Evolutionary conservation across 2,329 filamentous ascomycete species (phyloP).

Genomic region (Penicillium capsulatum): DNA sequence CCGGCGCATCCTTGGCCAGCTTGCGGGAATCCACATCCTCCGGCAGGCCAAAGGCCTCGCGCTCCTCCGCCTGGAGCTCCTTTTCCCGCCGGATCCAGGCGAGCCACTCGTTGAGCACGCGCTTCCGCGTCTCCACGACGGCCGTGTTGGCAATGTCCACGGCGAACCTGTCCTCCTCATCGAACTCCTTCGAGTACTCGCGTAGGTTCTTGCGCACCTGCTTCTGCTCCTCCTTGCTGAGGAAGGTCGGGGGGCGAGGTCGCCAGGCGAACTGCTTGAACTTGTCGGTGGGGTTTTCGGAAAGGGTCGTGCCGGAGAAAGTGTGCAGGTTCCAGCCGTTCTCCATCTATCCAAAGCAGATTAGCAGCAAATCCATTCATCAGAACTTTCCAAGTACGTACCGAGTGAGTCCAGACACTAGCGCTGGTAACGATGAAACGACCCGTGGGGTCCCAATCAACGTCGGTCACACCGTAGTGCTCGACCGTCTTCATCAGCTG

Average conservation of each 20-base stretch:
- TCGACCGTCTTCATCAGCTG: slow-evolving; percentile 91
- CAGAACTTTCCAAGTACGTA: slow-evolving; percentile 56
- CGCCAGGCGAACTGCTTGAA: slow-evolving; percentile 98
- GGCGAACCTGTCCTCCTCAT: slow-evolving; percentile 90
- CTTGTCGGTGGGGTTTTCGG: slow-evolving; percentile 88
- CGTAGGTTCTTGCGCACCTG: slow-evolving; percentile 95
- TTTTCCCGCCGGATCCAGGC: slow-evolving; percentile 74
- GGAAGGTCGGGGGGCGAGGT: slow-evolving; percentile 82
- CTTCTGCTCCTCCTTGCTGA: slow-evolving; percentile 96
- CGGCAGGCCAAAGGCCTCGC: slow-evolving; percentile 62
- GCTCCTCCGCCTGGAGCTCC: slow-evolving; percentile 68
- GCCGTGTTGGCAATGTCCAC: slow-evolving; percentile 91
- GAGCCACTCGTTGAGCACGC: slow-evolving; percentile 81
- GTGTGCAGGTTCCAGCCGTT: slow-evolving; percentile 98
- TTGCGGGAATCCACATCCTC: slow-evolving; percentile 60
- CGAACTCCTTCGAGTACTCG: slow-evolving; percentile 91
- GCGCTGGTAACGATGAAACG: slow-evolving; percentile 92
- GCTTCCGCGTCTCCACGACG: slow-evolving; percentile 81
- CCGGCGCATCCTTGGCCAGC: slow-evolving; percentile 48
- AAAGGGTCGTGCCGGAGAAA: slow-evolving; percentile 83
- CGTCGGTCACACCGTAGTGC: slow-evolving; percentile 95
- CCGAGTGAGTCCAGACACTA: slow-evolving; percentile 90
- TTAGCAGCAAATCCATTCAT: too few relatives aligned
- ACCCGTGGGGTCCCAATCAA: slow-evolving; percentile 96
- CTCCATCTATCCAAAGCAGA: slow-evolving; percentile 78